These are phyloP conservation scores for Mesembryanthemum crystallinum DNA, from an alignment of 148 eudicot species.

Conservation along the genomic window DNA sequence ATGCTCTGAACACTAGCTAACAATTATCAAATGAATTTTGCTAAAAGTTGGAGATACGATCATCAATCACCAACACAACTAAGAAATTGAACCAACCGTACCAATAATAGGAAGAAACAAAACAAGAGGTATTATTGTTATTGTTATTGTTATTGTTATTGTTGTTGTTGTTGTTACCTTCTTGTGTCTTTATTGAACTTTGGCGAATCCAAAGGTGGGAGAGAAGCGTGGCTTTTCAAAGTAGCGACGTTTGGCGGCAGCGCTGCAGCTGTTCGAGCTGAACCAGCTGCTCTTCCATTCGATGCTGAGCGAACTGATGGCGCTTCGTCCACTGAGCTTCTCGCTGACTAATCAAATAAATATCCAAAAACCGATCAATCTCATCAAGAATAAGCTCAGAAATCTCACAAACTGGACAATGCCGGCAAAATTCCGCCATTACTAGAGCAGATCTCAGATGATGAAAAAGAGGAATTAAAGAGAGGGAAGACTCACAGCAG, in stretches of 20 bases:
- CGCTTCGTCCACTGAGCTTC: constrained; percentile 40
- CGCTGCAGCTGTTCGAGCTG: constrained; percentile 29
- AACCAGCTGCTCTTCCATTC: constrained; percentile 48
- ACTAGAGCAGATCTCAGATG: background rate
- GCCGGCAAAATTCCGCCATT: background rate
- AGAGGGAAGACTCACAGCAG: constrained; percentile 33
- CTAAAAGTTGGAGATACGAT: background rate
- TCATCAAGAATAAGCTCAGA: background rate
- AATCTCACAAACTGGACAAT: background rate
- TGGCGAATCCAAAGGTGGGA: constrained; percentile 83
- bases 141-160: too few species aligned
- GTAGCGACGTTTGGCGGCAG: constrained; percentile 38
- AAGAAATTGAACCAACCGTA: background rate
- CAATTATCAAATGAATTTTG: too few species aligned
- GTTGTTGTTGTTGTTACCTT: constrained; percentile 33
- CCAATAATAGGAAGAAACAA: background rate
- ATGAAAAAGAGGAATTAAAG: background rate
- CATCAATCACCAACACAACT: background rate
- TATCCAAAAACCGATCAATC: background rate
- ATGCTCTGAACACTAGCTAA: background rate
- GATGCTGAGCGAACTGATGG: constrained; percentile 41
- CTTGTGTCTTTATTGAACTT: constrained; percentile 37
- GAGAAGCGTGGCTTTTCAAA: constrained; percentile 49
- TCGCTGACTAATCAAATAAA: constrained; percentile 36
- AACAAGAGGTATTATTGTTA: background rate